These are phyloP conservation scores for Neurospora discreta DNA, from an alignment of 495 filamentous ascomycete species.

Conservation along the genomic window DNA sequence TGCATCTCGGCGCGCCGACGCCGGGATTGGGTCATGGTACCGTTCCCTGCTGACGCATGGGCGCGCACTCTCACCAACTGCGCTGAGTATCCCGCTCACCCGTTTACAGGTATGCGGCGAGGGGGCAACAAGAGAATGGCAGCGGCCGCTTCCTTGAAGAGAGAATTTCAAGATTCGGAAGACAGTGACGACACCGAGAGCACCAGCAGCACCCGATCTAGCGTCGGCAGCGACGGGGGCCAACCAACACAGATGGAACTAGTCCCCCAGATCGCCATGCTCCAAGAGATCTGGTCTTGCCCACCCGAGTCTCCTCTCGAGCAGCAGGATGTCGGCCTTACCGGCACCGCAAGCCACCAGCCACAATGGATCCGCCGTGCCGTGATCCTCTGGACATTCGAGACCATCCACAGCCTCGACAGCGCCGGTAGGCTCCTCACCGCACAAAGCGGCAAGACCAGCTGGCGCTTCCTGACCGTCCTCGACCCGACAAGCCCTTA, in stretches of 20 bases:
- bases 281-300: conserved; percentile 39
- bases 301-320: conserved; percentile 14
- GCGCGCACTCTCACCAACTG: conserved; percentile 36
- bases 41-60: conserved; percentile 40
- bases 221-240: neutral
- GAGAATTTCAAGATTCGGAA: neutral
- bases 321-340: conserved; percentile 2
- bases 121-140: neutral
- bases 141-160: conserved; percentile 1
- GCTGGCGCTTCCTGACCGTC: conserved; percentile 38
- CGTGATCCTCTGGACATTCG: conserved; percentile 38
- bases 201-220: conserved; percentile 6
- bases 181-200: conserved; percentile 1
- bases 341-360: conserved; percentile 3
- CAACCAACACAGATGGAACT: conserved; percentile 33
- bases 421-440: conserved; percentile 16
- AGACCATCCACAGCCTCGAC: conserved; percentile 30
- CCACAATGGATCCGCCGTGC: conserved; percentile 29
- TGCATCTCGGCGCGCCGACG: conserved; percentile 16
- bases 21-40: conserved; percentile 25
- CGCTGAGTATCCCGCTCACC: conserved; percentile 30
- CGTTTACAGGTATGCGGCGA: conserved; percentile 8
- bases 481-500: conserved; percentile 34
- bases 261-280: conserved; percentile 35
- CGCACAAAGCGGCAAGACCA: conserved; percentile 17